Evolutionary conservation across 2,329 filamentous ascomycete genomes (phyloP), one percentile per base, ranked within the genome.

Genomic region (Trichoderma breve): DNA sequence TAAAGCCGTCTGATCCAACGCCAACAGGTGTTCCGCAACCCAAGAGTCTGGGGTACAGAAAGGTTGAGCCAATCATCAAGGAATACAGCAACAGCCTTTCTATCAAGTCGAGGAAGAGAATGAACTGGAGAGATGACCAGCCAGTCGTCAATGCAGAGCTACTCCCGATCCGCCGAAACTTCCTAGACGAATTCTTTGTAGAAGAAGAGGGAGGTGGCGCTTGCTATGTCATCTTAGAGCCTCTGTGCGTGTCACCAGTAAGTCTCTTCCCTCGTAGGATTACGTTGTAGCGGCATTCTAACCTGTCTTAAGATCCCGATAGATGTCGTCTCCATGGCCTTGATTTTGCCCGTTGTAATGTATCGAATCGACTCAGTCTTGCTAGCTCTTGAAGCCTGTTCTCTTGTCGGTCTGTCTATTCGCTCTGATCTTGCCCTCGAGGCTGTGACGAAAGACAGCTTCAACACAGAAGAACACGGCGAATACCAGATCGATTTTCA

Each of bases 361-460:
- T 91, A 94, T 77, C 90, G 94, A 11, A 82, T 98, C 7, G 95
- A 99, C 75, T 91, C 92, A 0, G 92, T 91, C 72, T 84, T 98
- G 4, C 93, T 98, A 74, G 90, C 92, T 0, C 80, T 92, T 0
- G 95, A 99, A 74, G 92, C 91, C 0, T 94, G 91, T 74, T 80
- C 86, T 1, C 80, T 88, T 21, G 81, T 98, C 0, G 87, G 86
- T 3, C 84, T 98, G 1, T 77, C 86, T 0, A 86, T 97, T 15
- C 84, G 85, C 0, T 88, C 93, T 0, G 85, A 87, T 1, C 84
- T 97, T 32, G 95, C 95, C 0, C 85, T 99, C 0, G 95, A 98
- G 78, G 94, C 96, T 0, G 84, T 98, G 71, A 99, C 96, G 0
- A 98, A 99, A 78, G 93, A 98, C 77, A 95, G 92, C 0, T 93